Evolutionary conservation across 2,329 filamentous ascomycete genomes (phyloP), one percentile per base, ranked within the genome.

Genomic region (Orbilia oligospora): DNA sequence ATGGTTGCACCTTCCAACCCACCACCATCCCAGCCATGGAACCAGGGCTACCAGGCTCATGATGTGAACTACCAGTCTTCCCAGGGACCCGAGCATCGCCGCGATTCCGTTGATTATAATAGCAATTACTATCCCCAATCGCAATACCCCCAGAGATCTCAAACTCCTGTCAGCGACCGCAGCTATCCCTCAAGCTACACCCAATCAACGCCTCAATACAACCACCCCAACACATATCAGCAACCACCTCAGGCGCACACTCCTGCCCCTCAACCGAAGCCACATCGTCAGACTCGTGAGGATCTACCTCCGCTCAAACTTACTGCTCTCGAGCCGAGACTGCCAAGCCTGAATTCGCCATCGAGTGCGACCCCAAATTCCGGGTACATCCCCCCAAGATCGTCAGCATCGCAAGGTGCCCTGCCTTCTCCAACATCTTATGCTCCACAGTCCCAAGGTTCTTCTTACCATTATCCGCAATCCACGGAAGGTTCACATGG

Each of bases 341-440:
- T 79, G 24, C 68, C 68, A 41, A 79, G 70, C 18, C 58, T 79
- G 63, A 79, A 73, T 36, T 79, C 75, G 2, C 75, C 75, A 18
- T 79, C 75, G 16, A 79, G 75, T 33, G 36, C 68, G 14, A 78
- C 68, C 30, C 75, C 75, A 49, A 78, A 78, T 48, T 78, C 75
- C 6, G 75, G 69, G 20, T 78, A 71, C 41, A 78, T 78, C 22
- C 49, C 61, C 9, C 75, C 67, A 36, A 71, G 75, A 44, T 77
- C 81, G 12, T 80, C 80, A 18, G 71, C 69, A 18, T 80, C 81
- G 36, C 76, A 81, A 30, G 70, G 56, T 76, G 63, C 81, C 51
- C 36, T 81, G 12, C 80, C 81, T 51, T 82, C 80, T 20, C 81
- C 81, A 10, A 70, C 73, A 22, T 58, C 80, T 48, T 81, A 82